Evolutionary conservation across 352 stramenopile genomes (phyloP), one percentile per base, ranked within the genome.

Genomic region (Phytophthora tubulina): DNA sequence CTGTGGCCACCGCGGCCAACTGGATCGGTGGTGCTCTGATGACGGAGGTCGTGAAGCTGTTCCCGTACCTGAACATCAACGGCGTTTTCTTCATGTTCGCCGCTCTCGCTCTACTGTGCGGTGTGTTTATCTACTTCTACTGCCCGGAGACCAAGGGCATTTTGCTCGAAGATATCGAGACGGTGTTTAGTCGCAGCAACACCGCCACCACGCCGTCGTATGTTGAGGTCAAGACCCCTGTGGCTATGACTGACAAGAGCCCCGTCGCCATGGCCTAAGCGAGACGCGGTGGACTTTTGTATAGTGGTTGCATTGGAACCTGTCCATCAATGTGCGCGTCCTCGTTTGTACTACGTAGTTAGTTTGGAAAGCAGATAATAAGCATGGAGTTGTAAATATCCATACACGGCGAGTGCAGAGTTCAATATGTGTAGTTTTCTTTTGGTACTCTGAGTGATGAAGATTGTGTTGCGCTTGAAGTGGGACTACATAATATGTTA

Each of bases 1-100:
- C 79, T 11, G 50, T 86, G 31, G 67, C 72, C 42, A 81, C 75
- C 5, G 66, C 75, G 48, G 50, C 78, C 10, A 87, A 83, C 45
- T 85, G 78, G 78, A n/a, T 78, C 32, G 79, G 76, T 42, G 78
- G 78, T 56, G 70, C 71, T 8, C 17, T 76, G 39, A 85, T 85
- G 78, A 77, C 70, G 32, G 63, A 76, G 13, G 57, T 76, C 4
- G 70, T 73, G 27, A 76, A 76, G 63, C 45, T 76, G 5, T 73
- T 76, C 51, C 63, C 70, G 44, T 56, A 64, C 42, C 17, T 76
- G 44, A 76, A 76, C 50, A 76, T 76, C 51, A 72, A 73, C 56
- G 69, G 69, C 27, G 63, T 72, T 10, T 76, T 76, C 56, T 76
- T 70, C 56, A 52, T 76, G 48, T 77, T 77, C 15, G 57, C 70